A percentile compares a stretch with the other conserved stretches of the same genome.
phyloP scores from a whole-genome alignment of 345 rosid species.

The Excoecaria agallocha region DNA sequence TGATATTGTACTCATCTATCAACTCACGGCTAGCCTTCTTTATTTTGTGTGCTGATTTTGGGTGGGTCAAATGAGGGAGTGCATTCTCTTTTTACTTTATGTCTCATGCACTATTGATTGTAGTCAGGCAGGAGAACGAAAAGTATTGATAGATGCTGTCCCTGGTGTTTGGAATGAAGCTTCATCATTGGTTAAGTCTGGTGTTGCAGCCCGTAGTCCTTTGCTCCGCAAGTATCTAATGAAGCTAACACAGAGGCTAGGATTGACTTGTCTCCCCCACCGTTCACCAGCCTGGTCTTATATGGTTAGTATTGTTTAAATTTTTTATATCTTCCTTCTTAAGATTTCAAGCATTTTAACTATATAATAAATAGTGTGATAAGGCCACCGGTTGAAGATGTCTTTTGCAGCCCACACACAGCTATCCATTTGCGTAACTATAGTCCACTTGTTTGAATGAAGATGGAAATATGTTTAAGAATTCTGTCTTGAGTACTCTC shows the following conservation, averaged over 20 bases:
- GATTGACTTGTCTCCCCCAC: conserved; percentile 80
- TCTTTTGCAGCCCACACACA: background rate
- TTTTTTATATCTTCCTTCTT: background rate
- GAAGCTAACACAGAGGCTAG: conserved; percentile 85
- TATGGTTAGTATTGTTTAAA: conserved; percentile 54
- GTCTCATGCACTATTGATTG: conserved; percentile 26
- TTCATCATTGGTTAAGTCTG: conserved; percentile 56
- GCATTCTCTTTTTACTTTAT: conserved; percentile 15
- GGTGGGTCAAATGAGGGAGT: conserved; percentile 16
- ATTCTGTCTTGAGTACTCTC: background rate
- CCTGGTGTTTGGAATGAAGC: conserved; percentile 60
- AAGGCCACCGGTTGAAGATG: background rate
- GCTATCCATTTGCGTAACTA: background rate
- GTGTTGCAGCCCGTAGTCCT: conserved; percentile 62
- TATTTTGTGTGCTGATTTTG: conserved; percentile 8
- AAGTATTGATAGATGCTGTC: conserved; percentile 57
- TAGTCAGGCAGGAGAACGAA: conserved; percentile 74
- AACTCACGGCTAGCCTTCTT: background rate
- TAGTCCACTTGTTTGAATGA: background rate
- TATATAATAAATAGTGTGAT: background rate
- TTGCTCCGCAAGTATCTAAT: conserved; percentile 81
- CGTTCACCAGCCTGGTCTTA: conserved; percentile 80
- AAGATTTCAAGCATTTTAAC: background rate
- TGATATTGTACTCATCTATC: background rate
- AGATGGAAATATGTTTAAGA: background rate